phyloP scores from a whole-genome alignment of 139 green algal genomes.

The Micractinium conductrix region DNA sequence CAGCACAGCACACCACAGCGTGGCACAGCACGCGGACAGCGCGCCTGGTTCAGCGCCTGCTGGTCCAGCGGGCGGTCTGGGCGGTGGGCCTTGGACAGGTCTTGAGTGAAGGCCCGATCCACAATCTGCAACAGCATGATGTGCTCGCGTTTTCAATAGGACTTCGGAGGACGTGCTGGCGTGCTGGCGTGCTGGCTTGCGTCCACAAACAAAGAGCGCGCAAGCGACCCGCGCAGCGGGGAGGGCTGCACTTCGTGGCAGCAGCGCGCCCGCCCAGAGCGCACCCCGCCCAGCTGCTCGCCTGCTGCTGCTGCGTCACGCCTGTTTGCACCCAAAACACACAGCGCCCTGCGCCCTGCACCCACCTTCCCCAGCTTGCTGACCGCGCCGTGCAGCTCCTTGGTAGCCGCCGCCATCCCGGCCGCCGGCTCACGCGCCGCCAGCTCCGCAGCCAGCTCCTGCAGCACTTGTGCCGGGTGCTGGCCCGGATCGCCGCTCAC shows the following conservation, averaged over 20 bases:
- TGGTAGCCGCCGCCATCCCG: constrained; percentile 57
- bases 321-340: too few species aligned
- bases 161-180: too few species aligned
- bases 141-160: too few species aligned
- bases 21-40: not conserved
- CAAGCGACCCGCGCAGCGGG: too few species aligned
- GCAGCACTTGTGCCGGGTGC: not conserved
- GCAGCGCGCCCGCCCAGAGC: too few species aligned
- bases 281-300: too few species aligned
- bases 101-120: constrained; percentile 79
- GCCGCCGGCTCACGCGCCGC: constrained; percentile 3
- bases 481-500: not conserved
- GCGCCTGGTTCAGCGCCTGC: constrained; percentile 71
- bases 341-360: too few species aligned
- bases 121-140: constrained; percentile 60
- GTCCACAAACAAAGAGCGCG: too few species aligned
- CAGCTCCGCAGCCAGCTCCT: constrained; percentile 16
- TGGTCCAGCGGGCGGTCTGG: constrained; percentile 61
- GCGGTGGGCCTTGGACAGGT: constrained; percentile 76
- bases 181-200: too few species aligned
- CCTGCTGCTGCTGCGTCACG: too few species aligned
- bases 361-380: constrained; percentile 81
- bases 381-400: constrained; percentile 82
- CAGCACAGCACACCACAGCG: not conserved
- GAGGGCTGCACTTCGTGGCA: too few species aligned